Evolutionary conservation across 208 protist species (phyloP).

Genomic region (Leishmania turanica): DNA sequence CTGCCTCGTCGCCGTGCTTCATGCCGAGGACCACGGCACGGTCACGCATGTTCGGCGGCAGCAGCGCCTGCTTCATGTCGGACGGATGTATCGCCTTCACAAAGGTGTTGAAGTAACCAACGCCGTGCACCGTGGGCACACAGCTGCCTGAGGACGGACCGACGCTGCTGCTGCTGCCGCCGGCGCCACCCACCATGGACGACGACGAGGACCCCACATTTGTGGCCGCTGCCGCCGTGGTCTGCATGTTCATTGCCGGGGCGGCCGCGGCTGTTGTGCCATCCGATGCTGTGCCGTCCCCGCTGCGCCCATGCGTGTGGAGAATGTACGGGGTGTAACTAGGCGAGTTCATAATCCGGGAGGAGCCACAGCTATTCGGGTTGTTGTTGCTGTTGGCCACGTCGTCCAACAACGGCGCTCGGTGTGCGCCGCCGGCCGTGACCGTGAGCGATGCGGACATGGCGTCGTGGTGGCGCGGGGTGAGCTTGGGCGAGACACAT

Average conservation of each 20-base stretch:
- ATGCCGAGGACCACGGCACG: not conserved
- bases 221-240: not conserved
- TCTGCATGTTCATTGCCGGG: not conserved
- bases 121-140: not conserved
- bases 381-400: slow-evolving; percentile 5
- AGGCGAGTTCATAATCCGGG: not conserved
- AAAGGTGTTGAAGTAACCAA: slow-evolving; percentile 13
- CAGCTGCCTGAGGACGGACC: slow-evolving; percentile 13
- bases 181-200: slow-evolving; percentile 7
- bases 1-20: not conserved
- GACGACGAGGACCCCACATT: slow-evolving; percentile 15
- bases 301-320: slow-evolving; percentile 5
- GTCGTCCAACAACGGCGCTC: not conserved
- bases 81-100: slow-evolving; percentile 11
- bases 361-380: not conserved
- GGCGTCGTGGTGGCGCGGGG: not conserved
- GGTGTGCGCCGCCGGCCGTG: not conserved
- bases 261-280: not conserved
- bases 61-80: slow-evolving; percentile 8
- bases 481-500: slow-evolving; percentile 6
- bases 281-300: not conserved
- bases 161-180: slow-evolving; percentile 7
- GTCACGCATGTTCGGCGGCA: slow-evolving; percentile 24
- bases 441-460: not conserved
- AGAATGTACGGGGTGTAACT: slow-evolving; percentile 11